Evolutionary conservation across 179 eudicot species (phyloP).

Genomic region (Sideroxylon spinosum): DNA sequence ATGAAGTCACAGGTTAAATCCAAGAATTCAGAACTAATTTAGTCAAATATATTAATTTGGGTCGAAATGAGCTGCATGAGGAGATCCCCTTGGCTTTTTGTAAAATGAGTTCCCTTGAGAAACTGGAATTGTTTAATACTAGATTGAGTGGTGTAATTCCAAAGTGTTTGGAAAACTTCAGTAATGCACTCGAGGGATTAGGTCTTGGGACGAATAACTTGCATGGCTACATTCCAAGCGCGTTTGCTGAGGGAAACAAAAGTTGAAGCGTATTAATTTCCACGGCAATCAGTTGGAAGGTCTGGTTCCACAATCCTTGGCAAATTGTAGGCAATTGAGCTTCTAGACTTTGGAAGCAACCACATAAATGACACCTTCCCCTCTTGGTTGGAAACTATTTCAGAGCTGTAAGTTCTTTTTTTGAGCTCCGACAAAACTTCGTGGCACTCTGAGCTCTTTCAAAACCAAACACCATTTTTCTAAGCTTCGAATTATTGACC

Average conservation of each 20-base stretch:
- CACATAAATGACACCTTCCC: constrained; percentile 3
- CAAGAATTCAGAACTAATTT: too few species aligned
- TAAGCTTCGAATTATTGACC: constrained; percentile 12
- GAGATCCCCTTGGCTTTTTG: too few species aligned
- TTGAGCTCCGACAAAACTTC: constrained; percentile 21
- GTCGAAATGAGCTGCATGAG: too few species aligned
- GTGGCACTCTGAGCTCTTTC: too few species aligned
- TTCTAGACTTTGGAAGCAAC: constrained; percentile 10
- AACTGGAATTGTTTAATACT: constrained; percentile 18
- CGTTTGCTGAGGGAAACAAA: background rate
- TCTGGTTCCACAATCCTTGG: background rate
- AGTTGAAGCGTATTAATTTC: background rate
- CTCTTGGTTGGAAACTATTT: constrained; percentile 1
- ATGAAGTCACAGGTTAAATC: too few species aligned
- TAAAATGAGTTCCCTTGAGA: background rate
- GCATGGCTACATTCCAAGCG: background rate
- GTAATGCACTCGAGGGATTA: background rate
- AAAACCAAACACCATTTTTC: too few species aligned
- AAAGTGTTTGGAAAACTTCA: constrained; percentile 9
- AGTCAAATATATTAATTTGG: too few species aligned
- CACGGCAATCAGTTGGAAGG: constrained; percentile 10
- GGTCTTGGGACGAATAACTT: constrained; percentile 12
- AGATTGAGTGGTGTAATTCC: constrained; percentile 21
- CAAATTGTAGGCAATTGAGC: background rate
- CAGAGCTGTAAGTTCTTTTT: constrained; percentile 23